phyloP scores from a whole-genome alignment of 2,329 filamentous ascomycete genomes.

The Thielaviopsis punctulata region DNA sequence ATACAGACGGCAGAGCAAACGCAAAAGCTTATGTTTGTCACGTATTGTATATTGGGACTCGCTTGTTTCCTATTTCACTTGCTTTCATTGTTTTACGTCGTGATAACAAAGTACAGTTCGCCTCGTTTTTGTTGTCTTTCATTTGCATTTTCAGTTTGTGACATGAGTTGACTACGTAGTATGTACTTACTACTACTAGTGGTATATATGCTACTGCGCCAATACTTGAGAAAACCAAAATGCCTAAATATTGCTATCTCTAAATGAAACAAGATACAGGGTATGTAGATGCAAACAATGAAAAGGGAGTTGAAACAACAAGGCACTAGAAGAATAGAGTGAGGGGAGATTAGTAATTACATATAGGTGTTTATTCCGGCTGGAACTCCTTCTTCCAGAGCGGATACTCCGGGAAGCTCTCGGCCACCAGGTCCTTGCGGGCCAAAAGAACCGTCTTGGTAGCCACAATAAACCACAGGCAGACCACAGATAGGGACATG shows the following conservation, averaged over 20 bases:
- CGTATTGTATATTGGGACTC: no score
- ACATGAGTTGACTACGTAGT: no score
- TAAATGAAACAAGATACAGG: background rate
- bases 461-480: constrained; percentile 27
- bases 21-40: no score
- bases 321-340: background rate
- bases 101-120: no score
- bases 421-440: constrained; percentile 8
- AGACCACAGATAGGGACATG: constrained; percentile 23
- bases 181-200: no score
- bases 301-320: background rate
- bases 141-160: no score
- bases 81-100: no score
- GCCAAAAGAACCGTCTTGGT: constrained; percentile 22
- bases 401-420: constrained; percentile 11
- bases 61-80: no score
- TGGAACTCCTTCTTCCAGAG: constrained; percentile 12
- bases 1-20: no score
- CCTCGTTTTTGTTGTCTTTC: no score
- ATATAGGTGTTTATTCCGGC: constrained; percentile 3
- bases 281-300: background rate
- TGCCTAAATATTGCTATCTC: background rate
- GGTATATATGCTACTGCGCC: no score
- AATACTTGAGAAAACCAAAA: no score
- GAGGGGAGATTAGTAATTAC: background rate